Base-by-base conservation (phyloP, 805 yeast species). In the Starmera amethionina region DNA sequence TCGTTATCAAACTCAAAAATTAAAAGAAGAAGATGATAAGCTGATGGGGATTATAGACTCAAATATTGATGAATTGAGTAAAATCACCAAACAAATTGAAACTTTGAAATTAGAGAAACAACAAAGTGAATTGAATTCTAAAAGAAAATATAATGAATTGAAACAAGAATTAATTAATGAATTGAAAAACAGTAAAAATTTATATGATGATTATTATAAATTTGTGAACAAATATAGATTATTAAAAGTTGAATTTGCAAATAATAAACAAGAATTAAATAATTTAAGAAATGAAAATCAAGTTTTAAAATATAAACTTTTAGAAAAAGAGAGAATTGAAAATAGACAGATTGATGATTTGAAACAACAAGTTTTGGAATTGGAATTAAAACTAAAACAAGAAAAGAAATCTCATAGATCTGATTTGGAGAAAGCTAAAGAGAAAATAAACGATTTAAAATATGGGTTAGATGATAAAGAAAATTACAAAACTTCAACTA, bases 181-280 rank as follows among this genome's bases (percentile, higher is more conserved):
- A 42, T 46, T 63, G 42, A 54, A 52, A 40, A 60, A 60, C 35
- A 52, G 60, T 5, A 59, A 62, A 39, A 49, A 50, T 40, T 39
- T 63, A 5, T 63, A 56, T 40, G 68, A 64, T 40, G 58, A 64
- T 11, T 63, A 56, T 37, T 59, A 54, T 39, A 47, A 50, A 27
- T 55, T 61, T 28, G 56, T 54, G 30, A 44, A 47, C 14, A 63
- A 56, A 42, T 59, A 63, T 44, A 60, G 54, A 35, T 54, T 48
- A 3, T 44, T 59, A 33, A 56, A 53, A 34, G 15, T 12, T 13
- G 25, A n/a, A 19, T 9, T 34, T 34, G 19, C 29, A 34, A 34
- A 34, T 10, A 30, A n/a, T 31, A 31, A n/a, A 4, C 8, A 29
- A 36, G 34, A 38, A 14, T 32, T 37, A 16, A 41, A 40, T 28